Conservation (phyloP, 1,139 yeast species). For the Lodderomyces theae region DNA sequence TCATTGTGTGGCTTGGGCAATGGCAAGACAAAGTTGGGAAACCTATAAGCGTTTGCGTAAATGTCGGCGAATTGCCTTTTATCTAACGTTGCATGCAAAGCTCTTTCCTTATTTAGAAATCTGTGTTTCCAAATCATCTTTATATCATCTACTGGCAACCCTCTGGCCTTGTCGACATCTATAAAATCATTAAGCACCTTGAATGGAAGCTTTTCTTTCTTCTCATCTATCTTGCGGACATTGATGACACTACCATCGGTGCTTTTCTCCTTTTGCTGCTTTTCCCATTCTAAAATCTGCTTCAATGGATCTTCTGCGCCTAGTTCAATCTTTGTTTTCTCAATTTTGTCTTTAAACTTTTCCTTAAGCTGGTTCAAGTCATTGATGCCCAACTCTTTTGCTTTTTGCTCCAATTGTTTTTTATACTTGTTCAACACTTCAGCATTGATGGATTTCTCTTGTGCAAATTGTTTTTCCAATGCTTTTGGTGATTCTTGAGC, state of each 20-base stretch:
- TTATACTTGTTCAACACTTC: constrained; percentile 23
- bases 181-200: constrained; percentile 71
- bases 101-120: constrained; percentile 58
- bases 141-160: constrained; percentile 59
- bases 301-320: constrained; percentile 67
- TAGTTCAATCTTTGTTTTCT: constrained; percentile 52
- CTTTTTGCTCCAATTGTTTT: constrained; percentile 35
- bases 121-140: constrained; percentile 90
- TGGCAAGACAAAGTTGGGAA: constrained; percentile 76
- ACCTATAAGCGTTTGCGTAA: constrained; percentile 63
- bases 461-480: constrained; percentile 1
- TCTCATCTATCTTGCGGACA: constrained; percentile 54
- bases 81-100: constrained; percentile 65
- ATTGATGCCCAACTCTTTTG: constrained; percentile 34
- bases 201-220: constrained; percentile 51
- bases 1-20: constrained; percentile 42
- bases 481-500: constrained; percentile 3
- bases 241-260: constrained; percentile 62
- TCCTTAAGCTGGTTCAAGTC: constrained; percentile 62
- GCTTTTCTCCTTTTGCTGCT: constrained; percentile 30
- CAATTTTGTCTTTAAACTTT: constrained; percentile 61
- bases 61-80: constrained; percentile 56
- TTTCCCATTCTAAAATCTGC: constrained; percentile 59
- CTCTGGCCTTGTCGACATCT: constrained; percentile 62
- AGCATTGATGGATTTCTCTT: constrained; percentile 11